Evolutionary conservation across 371 early-diverging fungal species (phyloP), one percentile per base, ranked within the genome.

Genomic region (Lichtheimia ramosa): DNA sequence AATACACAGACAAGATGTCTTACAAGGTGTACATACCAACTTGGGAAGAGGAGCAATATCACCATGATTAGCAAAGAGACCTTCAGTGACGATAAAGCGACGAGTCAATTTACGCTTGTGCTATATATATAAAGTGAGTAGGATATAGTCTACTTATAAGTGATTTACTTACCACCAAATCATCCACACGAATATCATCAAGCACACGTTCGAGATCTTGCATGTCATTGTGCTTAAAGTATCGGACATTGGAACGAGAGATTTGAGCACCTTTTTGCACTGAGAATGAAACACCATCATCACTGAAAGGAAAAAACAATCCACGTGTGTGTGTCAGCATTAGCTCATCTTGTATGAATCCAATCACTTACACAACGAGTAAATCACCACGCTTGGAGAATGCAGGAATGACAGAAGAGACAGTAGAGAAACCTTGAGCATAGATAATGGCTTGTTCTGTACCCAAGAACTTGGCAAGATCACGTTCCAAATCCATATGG

Each of bases 341-440:
- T 34, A 10, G 0, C 16, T 25, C 23, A 20, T 24, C 20, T 3
- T 25, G 25, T 23, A 13, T n/a, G n/a, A n/a, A n/a, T 8, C 10
- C 10, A 6, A 34, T 34, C 2, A 50, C 81, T 69, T 76, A 83
- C 87, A 75, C 94, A 48, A 99, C 94, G 66, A 99, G 88, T 46
- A 94, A 86, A 69, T 99, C 99, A 40, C 96, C 96, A 67, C 97
- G 85, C 84, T 97, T 99, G 53, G 95, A 89, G 75, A 99, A 99
- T 39, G 99, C 97, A 18, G 99, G 95, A 70, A 99, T 97, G 23
- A 96, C 96, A 13, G 93, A 92, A 12, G 94, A 86, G 27, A 98
- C 87, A 23, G 97, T 92, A 18, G 97, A 92, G 69, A 98, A 96
- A 3, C 92, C 94, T 79, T 99, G 99, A 25, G 99, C 92, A 77